Base-by-base conservation (phyloP, 805 yeast species). In the Candida jianshihensis region DNA sequence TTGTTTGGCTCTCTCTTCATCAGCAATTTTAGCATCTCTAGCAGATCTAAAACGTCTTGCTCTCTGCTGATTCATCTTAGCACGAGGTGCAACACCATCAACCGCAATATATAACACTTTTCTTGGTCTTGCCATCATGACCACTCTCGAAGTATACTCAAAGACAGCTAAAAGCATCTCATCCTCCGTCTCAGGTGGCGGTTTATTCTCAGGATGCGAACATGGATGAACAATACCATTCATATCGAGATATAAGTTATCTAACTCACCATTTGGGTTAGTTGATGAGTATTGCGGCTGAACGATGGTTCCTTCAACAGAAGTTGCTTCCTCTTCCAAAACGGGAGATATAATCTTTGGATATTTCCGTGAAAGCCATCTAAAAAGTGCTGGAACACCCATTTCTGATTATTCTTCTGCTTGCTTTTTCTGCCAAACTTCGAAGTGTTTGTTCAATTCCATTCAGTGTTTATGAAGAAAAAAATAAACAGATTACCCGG, bases 201-300 rank as follows among this genome's bases (percentile, higher is more conserved):
- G 96, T 48, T 81, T 81, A 47, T 90, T 84, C 54, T 90, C 98
- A 1, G 99, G 99, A 59, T 92, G 99, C 3, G 97, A 82, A 68
- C 97, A 92, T 2, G 98, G 98, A 66, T 92, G 99, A 5, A 92
- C 98, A 54, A 92, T 92, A 66, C 97, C 98, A 57, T 92, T 92
- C 98, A 92, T 92, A 63, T 92, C 99, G 44, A 92, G 67, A 56
- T 92, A 92, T 34, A 92, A 61, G 56, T 92, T 92, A 57, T 92
- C 97, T 33, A 88, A 64, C 62, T 92, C 99, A 19, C 97, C 98
- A 60, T 92, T 92, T 4, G 95, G 95, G 57, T 92, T 92, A 11
- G 92, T 81, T 35, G 76, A 73, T 16, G 75, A 54, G 56, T 84
- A 88, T 45, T 70, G 72, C 4, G 82, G 70, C 0, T 88, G 94